phyloP scores from a whole-genome alignment of 176 grass and related monocot genomes.

The Pontederia paniculata region DNA sequence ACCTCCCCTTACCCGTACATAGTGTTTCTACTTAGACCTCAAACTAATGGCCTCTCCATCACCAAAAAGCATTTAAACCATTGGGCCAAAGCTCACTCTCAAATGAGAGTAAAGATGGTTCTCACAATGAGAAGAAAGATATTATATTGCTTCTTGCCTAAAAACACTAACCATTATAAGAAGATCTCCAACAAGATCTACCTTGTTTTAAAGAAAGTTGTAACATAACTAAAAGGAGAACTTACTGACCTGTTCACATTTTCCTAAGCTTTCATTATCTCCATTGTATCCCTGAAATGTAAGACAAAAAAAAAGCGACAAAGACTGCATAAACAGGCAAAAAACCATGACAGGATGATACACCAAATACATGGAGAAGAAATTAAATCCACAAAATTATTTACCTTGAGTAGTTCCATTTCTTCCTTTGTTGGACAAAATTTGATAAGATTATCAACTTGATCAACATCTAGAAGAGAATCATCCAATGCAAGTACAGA shows the following conservation, averaged over 20 bases:
- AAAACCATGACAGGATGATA: constrained; percentile 6
- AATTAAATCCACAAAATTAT: constrained; percentile 3
- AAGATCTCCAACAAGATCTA: background rate
- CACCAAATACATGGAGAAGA: constrained; percentile 7
- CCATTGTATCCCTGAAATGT: constrained; percentile 82
- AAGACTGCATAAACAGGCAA: constrained; percentile 12
- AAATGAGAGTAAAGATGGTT: no score
- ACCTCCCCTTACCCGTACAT: no score
- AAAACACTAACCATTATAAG: background rate
- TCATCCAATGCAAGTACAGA: constrained; percentile 87
- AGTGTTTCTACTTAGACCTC: no score
- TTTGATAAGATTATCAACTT: constrained; percentile 97
- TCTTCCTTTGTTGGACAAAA: constrained; percentile 97
- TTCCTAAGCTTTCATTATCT: constrained; percentile 77
- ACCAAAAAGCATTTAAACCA: no score
- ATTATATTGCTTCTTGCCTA: background rate
- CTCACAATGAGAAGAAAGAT: background rate
- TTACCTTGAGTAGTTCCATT: constrained; percentile 97
- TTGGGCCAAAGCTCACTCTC: no score
- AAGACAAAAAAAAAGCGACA: no score
- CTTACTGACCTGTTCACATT: constrained; percentile 69
- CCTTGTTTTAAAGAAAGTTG: background rate
- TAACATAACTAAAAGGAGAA: background rate
- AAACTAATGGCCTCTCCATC: no score
- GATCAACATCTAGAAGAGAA: constrained; percentile 79